Conservation (phyloP, 2,329 filamentous ascomycete species). For the Corniculantispora saksenae region DNA sequence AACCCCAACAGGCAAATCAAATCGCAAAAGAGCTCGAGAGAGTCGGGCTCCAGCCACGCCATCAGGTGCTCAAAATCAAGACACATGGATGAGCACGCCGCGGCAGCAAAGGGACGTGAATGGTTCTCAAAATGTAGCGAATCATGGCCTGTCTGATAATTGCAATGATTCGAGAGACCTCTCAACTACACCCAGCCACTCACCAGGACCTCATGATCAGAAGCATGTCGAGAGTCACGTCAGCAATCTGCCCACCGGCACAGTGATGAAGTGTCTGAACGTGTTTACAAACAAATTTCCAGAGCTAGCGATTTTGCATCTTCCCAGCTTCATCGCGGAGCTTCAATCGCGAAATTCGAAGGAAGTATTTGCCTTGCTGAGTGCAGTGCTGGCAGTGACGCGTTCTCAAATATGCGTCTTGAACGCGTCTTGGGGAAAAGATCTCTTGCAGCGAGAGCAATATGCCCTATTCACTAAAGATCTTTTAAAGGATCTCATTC, state of each 20-base stretch:
- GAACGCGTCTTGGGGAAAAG: conserved; percentile 30
- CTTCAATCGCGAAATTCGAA: conserved; percentile 23
- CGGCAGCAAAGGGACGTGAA: not conserved
- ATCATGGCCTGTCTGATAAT: not conserved
- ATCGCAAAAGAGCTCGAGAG: not conserved
- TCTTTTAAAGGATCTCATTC: conserved; percentile 29
- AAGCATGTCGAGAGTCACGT: conserved; percentile 27
- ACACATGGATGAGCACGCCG: not conserved
- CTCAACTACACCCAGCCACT: not conserved
- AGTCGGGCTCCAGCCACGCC: not conserved
- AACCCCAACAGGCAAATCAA: conserved; percentile 15
- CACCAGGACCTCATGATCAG: not conserved
- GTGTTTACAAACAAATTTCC: conserved; percentile 38
- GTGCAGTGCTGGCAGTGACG: conserved; percentile 32
- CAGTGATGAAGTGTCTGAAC: conserved; percentile 35
- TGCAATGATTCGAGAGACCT: not conserved
- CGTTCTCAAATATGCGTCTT: conserved; percentile 34
- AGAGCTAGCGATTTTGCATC: conserved; percentile 36
- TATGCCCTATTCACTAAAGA: conserved; percentile 34
- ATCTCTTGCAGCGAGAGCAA: conserved; percentile 33
- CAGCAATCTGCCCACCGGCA: conserved; percentile 25
- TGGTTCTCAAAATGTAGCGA: not conserved
- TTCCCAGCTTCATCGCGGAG: conserved; percentile 32
- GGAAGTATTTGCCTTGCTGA: conserved; percentile 33
- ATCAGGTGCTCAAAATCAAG: not conserved